These are phyloP conservation scores for Coemansia sp. DNA, from an alignment of 192 early-diverging fungal species.

Conservation along the genomic window DNA sequence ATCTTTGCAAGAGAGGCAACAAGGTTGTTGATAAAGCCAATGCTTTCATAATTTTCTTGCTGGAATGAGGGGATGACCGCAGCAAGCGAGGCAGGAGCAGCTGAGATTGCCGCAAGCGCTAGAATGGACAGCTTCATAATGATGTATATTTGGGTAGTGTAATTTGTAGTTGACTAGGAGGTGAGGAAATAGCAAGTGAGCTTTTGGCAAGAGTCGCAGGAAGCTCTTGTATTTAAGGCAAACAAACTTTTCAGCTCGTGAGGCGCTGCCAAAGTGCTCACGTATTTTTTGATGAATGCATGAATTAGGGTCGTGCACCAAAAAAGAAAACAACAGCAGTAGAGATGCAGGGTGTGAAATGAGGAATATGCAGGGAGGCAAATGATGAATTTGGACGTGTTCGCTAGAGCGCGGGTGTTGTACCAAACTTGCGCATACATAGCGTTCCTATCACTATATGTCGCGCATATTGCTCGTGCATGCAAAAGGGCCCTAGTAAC, in stretches of 20 bases:
- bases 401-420: too few species aligned
- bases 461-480: background rate
- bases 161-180: background rate
- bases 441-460: background rate
- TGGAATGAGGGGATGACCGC: background rate
- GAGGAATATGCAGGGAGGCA: slow-evolving; percentile 1
- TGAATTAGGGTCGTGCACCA: background rate
- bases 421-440: background rate
- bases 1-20: background rate
- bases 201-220: too few species aligned
- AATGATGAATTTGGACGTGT: too few species aligned
- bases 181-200: too few species aligned
- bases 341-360: slow-evolving; percentile 4
- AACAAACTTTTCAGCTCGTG: background rate
- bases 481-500: background rate
- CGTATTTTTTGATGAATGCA: background rate
- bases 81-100: slow-evolving; percentile 8
- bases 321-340: background rate
- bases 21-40: slow-evolving; percentile 8
- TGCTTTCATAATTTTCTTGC: background rate
- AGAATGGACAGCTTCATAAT: slow-evolving; percentile 27
- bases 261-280: background rate
- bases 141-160: background rate
- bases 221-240: background rate
- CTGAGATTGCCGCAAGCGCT: slow-evolving; percentile 9